Evolutionary conservation across 306 rosid species (phyloP), one percentile per base, ranked within the genome.

Genomic region (Glycine latifolia): DNA sequence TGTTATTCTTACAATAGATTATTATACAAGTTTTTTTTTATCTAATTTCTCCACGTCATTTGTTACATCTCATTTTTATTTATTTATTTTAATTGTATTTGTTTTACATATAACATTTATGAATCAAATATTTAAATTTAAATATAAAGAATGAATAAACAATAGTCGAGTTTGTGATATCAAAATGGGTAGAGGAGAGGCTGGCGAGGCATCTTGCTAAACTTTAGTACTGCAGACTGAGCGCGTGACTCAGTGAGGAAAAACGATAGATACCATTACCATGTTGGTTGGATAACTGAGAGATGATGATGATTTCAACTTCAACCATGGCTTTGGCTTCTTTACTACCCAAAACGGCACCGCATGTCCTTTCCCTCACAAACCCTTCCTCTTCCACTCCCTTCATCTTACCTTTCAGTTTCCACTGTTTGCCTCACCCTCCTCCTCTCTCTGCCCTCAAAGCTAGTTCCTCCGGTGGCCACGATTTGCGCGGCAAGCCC

Each of bases 311-410:
- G 49, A 6, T 17, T 61, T 26, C 31, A 26, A 26, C 31, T 26
- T 43, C 52, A 58, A 55, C 84, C 85, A 90, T 88, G 41, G 58
- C 84, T 86, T 90, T 92, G 97, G 87, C 94, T 71, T 91, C 87
- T 74, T 58, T 79, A 63, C 56, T 90, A 49, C 76, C 91, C 48
- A 84, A 80, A 62, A 79, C 87, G 55, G 87, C 89, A 33, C 87
- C 84, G 69, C 88, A 67, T 37, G 35, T 80, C 65, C 82, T 79
- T 76, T 76, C 31, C 31, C 31, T 26, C 31, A 26, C 31, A 26
- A 26, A 26, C 31, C 31, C 31, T 26, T 26, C 12, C 75, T 16
- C 79, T 31, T 71, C 48, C 77, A 17, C 83, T 16, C 77, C 81
- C 15, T 73, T 72, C 82, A 76, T 39, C 85, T 73, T 87, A 0